Base-by-base conservation (phyloP, 805 yeast genomes). In the Ogataea methylovora region DNA sequence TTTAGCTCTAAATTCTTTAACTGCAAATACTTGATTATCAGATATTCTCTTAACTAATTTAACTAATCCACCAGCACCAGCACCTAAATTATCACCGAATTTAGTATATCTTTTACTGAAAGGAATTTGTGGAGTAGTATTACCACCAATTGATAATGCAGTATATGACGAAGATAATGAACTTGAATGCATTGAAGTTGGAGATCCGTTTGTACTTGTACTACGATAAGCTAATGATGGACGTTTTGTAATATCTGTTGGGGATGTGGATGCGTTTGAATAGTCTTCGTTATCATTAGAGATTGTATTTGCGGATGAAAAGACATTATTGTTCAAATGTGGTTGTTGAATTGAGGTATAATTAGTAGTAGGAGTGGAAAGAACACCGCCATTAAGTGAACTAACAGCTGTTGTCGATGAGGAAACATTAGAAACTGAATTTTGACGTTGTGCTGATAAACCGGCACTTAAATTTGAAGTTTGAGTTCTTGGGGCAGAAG, bases 31-130 rank as follows among this genome's bases (percentile, higher is more conserved):
- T 47, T 76, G 71, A 21, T 65, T 61, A 58, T 87, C 96, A 2
- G 71, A 58, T 4, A 72, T 58, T 45, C 95, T 62, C 34, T 69
- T 78, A 30, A 85, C 80, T 32, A 87, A 65, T 48, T 78, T 76
- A 23, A 88, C 97, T 12, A 81, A 72, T 4, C 97, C 97, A 32
- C 97, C 97, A 2, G 96, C 96, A 35, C 97, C 97, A 15, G 92
- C 92, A 36, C 96, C 97, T 31, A 88, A 67, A 38, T 75, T 83
- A 41, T 86, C 90, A 34, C 95, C 95, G 35, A 82, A 78, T 53
- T 79, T 83, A 33, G 81, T 74, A 56, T 86, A 87, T 45, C 87
- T 65, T 50, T 81, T 85, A 27, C 82, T 74, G 44, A 80, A 79
- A 1, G 88, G 87, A 38, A 69, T 61, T 52, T 51, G 58, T 34